Conservation (phyloP, 805 yeast genomes). For the Candida nonsorbophila region DNA sequence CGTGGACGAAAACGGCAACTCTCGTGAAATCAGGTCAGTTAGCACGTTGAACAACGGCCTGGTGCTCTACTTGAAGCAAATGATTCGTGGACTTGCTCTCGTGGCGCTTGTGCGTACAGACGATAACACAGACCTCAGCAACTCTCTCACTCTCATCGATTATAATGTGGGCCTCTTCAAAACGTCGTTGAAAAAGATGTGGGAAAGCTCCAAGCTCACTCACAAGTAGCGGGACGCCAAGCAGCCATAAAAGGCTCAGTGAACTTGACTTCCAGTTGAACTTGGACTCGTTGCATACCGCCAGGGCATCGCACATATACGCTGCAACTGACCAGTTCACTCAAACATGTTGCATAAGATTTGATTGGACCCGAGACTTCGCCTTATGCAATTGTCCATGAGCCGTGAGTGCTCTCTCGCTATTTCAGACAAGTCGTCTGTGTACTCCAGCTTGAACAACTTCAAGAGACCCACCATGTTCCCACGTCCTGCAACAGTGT, state of each 20-base stretch:
- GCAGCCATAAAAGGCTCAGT: no score
- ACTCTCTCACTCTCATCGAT: conserved; percentile 67
- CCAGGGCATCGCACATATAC: no score
- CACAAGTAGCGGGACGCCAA: no score
- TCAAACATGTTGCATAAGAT: conserved; percentile 10
- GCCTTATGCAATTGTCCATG: conserved; percentile 8
- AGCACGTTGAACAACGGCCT: conserved; percentile 79
- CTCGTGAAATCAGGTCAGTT: conserved; percentile 53
- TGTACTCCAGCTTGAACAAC: conserved; percentile 6
- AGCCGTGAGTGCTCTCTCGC: conserved; percentile 10
- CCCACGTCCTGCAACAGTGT: conserved; percentile 4
- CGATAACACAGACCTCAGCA: conserved; percentile 28
- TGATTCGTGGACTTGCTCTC: conserved; percentile 89
- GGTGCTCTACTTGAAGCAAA: conserved; percentile 77
- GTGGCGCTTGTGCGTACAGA: conserved; percentile 63
- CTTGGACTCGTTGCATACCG: no score
- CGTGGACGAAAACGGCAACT: conserved; percentile 18
- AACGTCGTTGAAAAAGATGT: conserved; percentile 68
- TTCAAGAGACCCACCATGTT: conserved; percentile 10
- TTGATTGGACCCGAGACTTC: conserved; percentile 7
- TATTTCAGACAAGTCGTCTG: conserved; percentile 7
- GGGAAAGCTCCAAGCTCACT: conserved; percentile 40
- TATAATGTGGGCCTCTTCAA: conserved; percentile 82
- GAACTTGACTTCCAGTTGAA: no score
- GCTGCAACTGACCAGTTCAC: no score